These are phyloP conservation scores for Vaccinium vitisidaea DNA, from an alignment of 148 eudicot species.

Conservation along the genomic window DNA sequence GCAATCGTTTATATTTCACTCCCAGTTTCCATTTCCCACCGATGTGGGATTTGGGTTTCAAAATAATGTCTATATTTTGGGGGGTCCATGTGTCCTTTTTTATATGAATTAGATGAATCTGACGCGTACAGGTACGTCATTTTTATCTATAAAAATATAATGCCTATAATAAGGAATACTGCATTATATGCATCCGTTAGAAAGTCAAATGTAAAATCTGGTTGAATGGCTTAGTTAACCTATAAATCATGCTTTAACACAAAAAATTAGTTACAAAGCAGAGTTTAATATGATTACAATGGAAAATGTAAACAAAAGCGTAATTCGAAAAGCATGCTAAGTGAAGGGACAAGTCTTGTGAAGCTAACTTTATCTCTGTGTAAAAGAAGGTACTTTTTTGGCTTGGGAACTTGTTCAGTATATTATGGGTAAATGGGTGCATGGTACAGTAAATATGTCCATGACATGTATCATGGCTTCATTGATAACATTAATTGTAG, in stretches of 20 bases:
- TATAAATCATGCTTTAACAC: not conserved
- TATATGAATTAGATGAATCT: not conserved
- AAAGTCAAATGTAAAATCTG: not conserved
- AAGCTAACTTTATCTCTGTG: not conserved
- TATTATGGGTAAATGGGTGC: not conserved
- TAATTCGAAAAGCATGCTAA: not conserved
- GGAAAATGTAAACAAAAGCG: not conserved
- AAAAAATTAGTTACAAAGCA: not conserved
- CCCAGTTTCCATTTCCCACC: no score
- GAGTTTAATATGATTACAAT: not conserved
- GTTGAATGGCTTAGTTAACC: not conserved
- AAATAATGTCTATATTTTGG: no score
- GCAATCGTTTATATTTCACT: no score
- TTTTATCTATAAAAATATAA: not conserved
- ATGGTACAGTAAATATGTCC: not conserved
- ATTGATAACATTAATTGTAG: not conserved
- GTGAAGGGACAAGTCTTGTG: not conserved
- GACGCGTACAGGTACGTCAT: not conserved
- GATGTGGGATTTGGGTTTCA: no score
- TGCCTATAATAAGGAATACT: not conserved
- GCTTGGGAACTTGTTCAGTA: not conserved
- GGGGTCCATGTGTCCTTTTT: not conserved
- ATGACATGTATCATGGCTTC: not conserved
- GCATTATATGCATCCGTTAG: not conserved
- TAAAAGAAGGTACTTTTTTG: not conserved